Base-by-base conservation (phyloP, 306 rosid genomes). In the Cucumis cinereus region DNA sequence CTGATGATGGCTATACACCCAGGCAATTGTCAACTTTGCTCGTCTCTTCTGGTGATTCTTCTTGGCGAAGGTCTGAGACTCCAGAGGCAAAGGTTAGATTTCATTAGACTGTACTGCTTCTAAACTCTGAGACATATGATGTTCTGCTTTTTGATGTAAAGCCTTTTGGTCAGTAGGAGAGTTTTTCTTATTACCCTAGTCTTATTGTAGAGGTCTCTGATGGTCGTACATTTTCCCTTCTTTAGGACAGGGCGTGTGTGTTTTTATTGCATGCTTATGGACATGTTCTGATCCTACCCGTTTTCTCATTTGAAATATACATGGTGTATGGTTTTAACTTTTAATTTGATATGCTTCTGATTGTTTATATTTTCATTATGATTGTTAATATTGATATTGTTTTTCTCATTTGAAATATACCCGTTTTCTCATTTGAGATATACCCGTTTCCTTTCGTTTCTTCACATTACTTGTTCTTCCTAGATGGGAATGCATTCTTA, bases 21-120 rank as follows among this genome's bases (percentile, higher is more conserved):
- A 89, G 84, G 75, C 97, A 86, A 84, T 83, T 95, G 80, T 92
- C 97, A 68, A 74, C 90, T 57, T 76, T 92, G 81, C 81, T 95
- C 62, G 86, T 89, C 75, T 92, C 97, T 79, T 75, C 89, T 13
- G 90, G 78, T 77, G 93, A 92, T 81, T 89, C 93, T 72, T 83
- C 96, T 22, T 83, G 88, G 87, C 91, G 82, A 63, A 84, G 88
- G 81, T 84, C 93, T 40, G 99, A 95, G 81, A 86, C 88, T 63
- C 66, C 87, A 19, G 98, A 92, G 50, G 79, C 84, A 69, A 92
- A 92, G 99, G 99, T 95, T 84, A 61, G 80, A 68, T 82, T 77
- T 36, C 55, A 33, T 68, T 74, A 49, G 38, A 26, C 26, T 72
- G 28, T 50, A 16, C 28, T 50, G 16, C 24, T 9, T 70, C 36